phyloP scores from a whole-genome alignment of 768 basidiomycete species.

The Panaeolus papilionaceus region DNA sequence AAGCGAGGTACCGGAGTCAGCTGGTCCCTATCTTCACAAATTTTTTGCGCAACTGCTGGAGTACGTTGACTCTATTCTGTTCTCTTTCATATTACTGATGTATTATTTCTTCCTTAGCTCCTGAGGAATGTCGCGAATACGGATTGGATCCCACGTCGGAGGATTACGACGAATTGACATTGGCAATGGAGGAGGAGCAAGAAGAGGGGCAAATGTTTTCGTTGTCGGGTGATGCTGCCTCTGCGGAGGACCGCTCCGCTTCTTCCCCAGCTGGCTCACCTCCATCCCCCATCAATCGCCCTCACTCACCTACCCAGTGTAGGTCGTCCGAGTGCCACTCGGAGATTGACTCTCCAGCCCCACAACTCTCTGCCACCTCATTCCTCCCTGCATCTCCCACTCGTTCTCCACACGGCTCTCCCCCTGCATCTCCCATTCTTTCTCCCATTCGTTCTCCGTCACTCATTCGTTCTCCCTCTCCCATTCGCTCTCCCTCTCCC shows the following conservation, averaged over 20 bases:
- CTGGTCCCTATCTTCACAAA: constrained; percentile 21
- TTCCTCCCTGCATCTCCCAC: too few species aligned
- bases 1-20: constrained; percentile 15
- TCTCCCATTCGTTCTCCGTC: too few species aligned
- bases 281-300: too few species aligned
- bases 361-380: not conserved
- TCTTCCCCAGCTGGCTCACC: too few species aligned
- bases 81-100: not conserved
- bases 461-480: too few species aligned
- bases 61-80: constrained; percentile 16
- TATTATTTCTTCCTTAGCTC: constrained; percentile 17
- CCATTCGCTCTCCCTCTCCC: too few species aligned
- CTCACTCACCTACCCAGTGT: too few species aligned
- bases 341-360: too few species aligned
- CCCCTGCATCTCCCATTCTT: too few species aligned
- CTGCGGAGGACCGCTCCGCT: too few species aligned
- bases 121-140: constrained; percentile 20
- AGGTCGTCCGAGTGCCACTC: too few species aligned
- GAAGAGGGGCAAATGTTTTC: not conserved
- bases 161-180: not conserved
- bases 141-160: not conserved
- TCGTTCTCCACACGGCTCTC: too few species aligned
- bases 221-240: not conserved
- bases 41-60: constrained; percentile 23
- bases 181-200: not conserved